These are phyloP conservation scores for Eucalyptus curtisii DNA, from an alignment of 345 rosid species.

Conservation along the genomic window DNA sequence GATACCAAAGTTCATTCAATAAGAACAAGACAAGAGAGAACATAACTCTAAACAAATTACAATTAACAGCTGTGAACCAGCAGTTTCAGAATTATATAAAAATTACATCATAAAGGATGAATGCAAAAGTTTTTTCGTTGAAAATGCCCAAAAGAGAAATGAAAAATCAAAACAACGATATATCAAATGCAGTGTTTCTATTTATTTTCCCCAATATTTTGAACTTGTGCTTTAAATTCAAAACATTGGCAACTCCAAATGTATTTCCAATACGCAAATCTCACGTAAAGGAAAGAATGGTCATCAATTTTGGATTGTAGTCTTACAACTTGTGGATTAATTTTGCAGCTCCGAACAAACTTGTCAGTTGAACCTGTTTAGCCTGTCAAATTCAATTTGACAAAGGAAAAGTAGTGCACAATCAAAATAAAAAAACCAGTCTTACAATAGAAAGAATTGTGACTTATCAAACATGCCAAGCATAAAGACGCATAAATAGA, in stretches of 20 bases:
- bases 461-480: not conserved
- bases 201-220: not conserved
- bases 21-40: not conserved
- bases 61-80: not conserved
- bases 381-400: not conserved
- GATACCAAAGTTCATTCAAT: not conserved
- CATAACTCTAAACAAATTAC: not conserved
- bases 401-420: not conserved
- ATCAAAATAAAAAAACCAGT: not conserved
- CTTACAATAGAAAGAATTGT: not conserved
- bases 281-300: not conserved
- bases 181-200: not conserved
- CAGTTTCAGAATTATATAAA: not conserved
- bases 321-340: not conserved
- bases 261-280: not conserved
- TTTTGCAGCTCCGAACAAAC: not conserved
- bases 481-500: not conserved
- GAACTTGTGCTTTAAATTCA: not conserved
- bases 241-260: not conserved
- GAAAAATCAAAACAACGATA: not conserved
- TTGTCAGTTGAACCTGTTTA: not conserved
- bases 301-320: not conserved
- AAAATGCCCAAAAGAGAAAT: not conserved
- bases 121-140: not conserved
- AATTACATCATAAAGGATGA: not conserved